Base-by-base conservation (phyloP, 2,329 filamentous ascomycete species). In the Pseudohalonectria lignicola region DNA sequence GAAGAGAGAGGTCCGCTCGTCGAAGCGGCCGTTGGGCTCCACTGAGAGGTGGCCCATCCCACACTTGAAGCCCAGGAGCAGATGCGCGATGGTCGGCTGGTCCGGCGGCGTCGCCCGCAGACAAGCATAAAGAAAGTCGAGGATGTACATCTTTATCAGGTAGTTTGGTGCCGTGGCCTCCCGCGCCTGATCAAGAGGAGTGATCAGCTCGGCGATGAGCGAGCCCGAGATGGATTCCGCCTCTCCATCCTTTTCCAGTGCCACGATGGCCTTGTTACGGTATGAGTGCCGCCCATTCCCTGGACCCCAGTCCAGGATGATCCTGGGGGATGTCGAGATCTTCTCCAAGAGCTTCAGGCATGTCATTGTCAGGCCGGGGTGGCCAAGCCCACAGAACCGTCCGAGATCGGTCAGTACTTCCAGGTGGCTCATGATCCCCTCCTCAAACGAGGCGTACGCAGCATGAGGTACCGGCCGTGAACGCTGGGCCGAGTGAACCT, bases 361-460 rank as follows among this genome's bases (percentile, higher is more conserved):
- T 12, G 79, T 78, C 43, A 94, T 68, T 0, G 86, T 86, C 38
- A 98, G 66, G 12, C 82, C 76, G 26, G 86, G 74, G 49, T 95
- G 85, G 1, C 83, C 84, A 39, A 88, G 80, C 12, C 86, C 84
- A 49, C 87, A 90, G 55, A 92, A 95, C 23, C 85, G 74, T 21
- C 88, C 88, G 18, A 98, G 66, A 47, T 92, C 81, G 4, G 87
- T 79, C 30, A 96, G 74, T 6, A 94, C 64, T 31, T 74, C 69
- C 20, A 98, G 64, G 49, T 92, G 82, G 41, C 81, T 86, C 29
- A 94, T 69, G 16, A 98, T 68, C 7, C 86, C 87, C 52, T 98
- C 93, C 54, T 96, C 90, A 50, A 98, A 90, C 1, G 83, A 88
- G n/a, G 82, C 71, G 47, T 90, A 83, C 1, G 86, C 79, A 5